phyloP scores from a whole-genome alignment of 192 early-diverging fungal species.

The Entomortierella chlamydospora region DNA sequence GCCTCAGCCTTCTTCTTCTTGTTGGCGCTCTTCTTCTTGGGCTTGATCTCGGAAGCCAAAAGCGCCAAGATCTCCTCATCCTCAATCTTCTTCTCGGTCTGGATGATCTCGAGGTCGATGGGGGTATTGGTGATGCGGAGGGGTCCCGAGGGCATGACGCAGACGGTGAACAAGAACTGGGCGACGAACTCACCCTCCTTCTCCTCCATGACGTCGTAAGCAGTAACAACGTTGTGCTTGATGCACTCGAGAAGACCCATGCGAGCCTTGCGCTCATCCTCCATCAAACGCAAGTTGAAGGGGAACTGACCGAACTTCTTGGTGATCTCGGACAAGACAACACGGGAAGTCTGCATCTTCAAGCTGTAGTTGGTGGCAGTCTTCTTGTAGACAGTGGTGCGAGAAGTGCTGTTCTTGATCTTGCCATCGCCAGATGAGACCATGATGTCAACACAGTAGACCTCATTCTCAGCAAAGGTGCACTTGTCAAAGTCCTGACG shows the following conservation, averaged over 20 bases:
- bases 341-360: constrained; percentile 89
- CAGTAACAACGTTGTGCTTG: constrained; percentile 82
- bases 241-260: constrained; percentile 93
- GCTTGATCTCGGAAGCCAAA: constrained; percentile 66
- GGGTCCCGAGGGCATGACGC: constrained; percentile 89
- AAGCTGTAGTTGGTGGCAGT: constrained; percentile 81
- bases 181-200: constrained; percentile 85
- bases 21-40: constrained; percentile 63
- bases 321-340: constrained; percentile 77
- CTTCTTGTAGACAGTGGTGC: constrained; percentile 95
- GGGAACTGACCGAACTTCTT: constrained; percentile 87
- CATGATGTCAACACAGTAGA: constrained; percentile 92
- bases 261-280: constrained; percentile 92
- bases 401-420: constrained; percentile 69
- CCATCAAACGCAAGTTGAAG: constrained; percentile 86
- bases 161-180: constrained; percentile 93
- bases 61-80: constrained; percentile 83
- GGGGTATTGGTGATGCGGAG: constrained; percentile 83
- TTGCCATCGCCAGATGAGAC: constrained; percentile 92
- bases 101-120: constrained; percentile 80
- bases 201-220: constrained; percentile 88
- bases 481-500: constrained; percentile 76
- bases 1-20: constrained; percentile 61
- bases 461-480: constrained; percentile 86
- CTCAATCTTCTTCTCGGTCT: constrained; percentile 89